Percentiles rank a stretch among this genome's conserved stretches.
Evolutionary conservation across 345 rosid species (phyloP).

Genomic region (Lenwebbia sp.): DNA sequence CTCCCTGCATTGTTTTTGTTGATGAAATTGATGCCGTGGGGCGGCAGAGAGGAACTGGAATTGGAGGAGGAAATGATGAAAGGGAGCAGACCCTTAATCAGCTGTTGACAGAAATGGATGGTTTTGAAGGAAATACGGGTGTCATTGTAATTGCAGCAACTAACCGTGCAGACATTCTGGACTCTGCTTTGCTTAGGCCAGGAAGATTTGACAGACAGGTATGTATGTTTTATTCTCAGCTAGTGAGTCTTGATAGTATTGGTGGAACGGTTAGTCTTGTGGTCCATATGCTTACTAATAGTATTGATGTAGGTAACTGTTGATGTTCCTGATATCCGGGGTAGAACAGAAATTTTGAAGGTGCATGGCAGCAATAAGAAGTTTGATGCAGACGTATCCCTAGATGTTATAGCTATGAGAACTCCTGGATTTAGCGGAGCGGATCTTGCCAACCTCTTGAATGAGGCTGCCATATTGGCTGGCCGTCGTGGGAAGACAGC

Average conservation of each 20-base stretch:
- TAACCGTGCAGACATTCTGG: slow-evolving; percentile 88
- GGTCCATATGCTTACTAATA: neutral
- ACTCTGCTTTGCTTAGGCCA: slow-evolving; percentile 86
- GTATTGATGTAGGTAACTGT: slow-evolving; percentile 54
- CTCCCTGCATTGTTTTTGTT: slow-evolving; percentile 96
- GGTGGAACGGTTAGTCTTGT: neutral
- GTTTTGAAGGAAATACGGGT: slow-evolving; percentile 95
- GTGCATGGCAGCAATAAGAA: slow-evolving; percentile 89
- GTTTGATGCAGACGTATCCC: slow-evolving; percentile 78
- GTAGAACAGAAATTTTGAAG: slow-evolving; percentile 86
- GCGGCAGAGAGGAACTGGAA: slow-evolving; percentile 88
- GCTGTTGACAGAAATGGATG: slow-evolving; percentile 97
- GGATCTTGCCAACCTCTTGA: slow-evolving; percentile 92
- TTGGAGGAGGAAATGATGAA: slow-evolving; percentile 98
- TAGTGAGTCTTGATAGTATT: neutral
- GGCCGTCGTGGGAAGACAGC: slow-evolving; percentile 79
- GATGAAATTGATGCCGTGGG: slow-evolving; percentile 99
- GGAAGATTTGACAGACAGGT: slow-evolving; percentile 98
- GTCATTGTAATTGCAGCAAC: slow-evolving; percentile 91
- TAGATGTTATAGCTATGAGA: slow-evolving; percentile 91
- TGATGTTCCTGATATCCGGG: slow-evolving; percentile 86
- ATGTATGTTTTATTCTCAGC: neutral
- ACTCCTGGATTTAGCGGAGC: slow-evolving; percentile 99
- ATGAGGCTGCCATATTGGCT: slow-evolving; percentile 94
- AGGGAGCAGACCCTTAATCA: slow-evolving; percentile 97